Evolutionary conservation across 192 early-diverging fungal genomes (phyloP).

Genomic region (Kappamyces sp.): DNA sequence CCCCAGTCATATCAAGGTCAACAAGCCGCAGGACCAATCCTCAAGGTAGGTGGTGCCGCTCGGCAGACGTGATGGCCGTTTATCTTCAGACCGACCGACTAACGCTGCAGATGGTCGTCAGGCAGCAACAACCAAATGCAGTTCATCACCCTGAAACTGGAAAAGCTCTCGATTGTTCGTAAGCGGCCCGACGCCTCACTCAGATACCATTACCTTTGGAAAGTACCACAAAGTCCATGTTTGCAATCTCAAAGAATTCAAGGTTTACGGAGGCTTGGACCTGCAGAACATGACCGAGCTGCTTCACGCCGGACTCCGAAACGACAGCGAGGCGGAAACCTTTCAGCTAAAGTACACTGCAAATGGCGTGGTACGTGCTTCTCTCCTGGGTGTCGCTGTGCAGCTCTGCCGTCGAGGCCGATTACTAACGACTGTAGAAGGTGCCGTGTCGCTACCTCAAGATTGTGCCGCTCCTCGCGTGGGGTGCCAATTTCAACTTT

Average conservation of each 20-base stretch:
- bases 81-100: too few species aligned
- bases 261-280: conserved; percentile 81
- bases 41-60: conserved; percentile 31
- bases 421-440: conserved; percentile 30
- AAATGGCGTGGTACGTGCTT: conserved; percentile 55
- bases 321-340: conserved; percentile 74
- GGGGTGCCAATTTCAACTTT: conserved; percentile 92
- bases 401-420: background rate
- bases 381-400: too few species aligned
- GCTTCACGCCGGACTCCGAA: conserved; percentile 53
- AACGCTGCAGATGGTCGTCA: conserved; percentile 68
- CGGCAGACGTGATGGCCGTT: too few species aligned
- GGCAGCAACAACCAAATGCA: conserved; percentile 84
- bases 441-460: conserved; percentile 91
- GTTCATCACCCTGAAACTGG: conserved; percentile 86
- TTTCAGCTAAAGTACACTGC: conserved; percentile 75
- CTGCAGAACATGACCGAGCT: conserved; percentile 84
- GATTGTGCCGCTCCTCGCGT: conserved; percentile 85
- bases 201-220: conserved; percentile 87
- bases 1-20: conserved; percentile 74
- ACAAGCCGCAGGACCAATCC: conserved; percentile 80
- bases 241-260: conserved; percentile 96
- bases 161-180: conserved; percentile 78
- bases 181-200: conserved; percentile 20
- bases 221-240: conserved; percentile 91